These are phyloP conservation scores for Stagonosporopsis tanaceti DNA, from an alignment of 2,329 filamentous ascomycete genomes.

Conservation along the genomic window DNA sequence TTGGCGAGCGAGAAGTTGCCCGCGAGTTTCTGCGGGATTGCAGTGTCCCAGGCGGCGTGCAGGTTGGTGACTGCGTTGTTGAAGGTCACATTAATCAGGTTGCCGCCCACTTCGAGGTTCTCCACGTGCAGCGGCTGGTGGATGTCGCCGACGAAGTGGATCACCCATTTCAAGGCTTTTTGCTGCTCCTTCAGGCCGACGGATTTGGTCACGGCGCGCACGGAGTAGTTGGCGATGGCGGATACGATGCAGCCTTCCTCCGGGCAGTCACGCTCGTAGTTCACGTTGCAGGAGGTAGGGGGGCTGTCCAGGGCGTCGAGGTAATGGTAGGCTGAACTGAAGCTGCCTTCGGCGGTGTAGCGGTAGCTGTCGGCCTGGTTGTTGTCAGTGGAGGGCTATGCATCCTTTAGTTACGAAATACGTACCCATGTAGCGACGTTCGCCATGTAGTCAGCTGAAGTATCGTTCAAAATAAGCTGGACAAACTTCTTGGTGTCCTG, in stretches of 20 bases:
- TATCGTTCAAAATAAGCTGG: constrained; percentile 53
- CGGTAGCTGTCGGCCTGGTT: constrained; percentile 58
- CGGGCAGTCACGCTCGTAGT: constrained; percentile 61
- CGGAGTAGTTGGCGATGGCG: constrained; percentile 61
- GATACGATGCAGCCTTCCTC: constrained; percentile 60
- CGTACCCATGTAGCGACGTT: constrained; percentile 59
- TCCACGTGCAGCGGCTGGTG: constrained; percentile 73
- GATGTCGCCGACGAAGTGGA: constrained; percentile 73
- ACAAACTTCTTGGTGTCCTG: constrained; percentile 55
- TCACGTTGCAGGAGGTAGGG: constrained; percentile 57
- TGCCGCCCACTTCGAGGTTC: constrained; percentile 54
- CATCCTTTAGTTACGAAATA: neutral
- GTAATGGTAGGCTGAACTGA: constrained; percentile 59
- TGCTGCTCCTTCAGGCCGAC: constrained; percentile 47
- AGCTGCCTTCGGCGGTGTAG: constrained; percentile 57
- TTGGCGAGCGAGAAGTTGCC: constrained; percentile 51
- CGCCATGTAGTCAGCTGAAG: constrained; percentile 57
- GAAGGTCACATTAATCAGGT: constrained; percentile 56
- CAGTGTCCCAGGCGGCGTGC: constrained; percentile 56
- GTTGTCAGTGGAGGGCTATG: neutral
- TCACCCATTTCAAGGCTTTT: constrained; percentile 59
- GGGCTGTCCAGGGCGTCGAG: constrained; percentile 61
- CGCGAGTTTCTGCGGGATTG: constrained; percentile 53
- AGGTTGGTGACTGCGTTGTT: constrained; percentile 52
- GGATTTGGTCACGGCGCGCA: constrained; percentile 44